phyloP scores from a whole-genome alignment of 2,329 filamentous ascomycete species.

The Penicillium aurantiogriseum region DNA sequence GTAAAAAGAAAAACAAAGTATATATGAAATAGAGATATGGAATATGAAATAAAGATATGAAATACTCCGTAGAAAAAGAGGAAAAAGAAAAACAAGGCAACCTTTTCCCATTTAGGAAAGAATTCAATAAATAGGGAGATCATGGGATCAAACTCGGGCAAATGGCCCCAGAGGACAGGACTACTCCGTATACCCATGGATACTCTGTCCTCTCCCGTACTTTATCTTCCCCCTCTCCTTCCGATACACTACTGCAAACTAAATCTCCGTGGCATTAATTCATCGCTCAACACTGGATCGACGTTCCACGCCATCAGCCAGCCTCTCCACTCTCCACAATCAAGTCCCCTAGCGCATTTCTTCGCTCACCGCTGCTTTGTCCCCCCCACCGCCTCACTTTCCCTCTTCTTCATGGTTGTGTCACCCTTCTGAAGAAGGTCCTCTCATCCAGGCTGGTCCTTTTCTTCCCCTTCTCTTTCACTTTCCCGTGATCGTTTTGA shows the following conservation, averaged over 20 bases:
- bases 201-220: background rate
- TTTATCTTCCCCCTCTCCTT: background rate
- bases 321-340: slow-evolving; percentile 29
- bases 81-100: background rate
- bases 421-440: slow-evolving; percentile 28
- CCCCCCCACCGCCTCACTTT: slow-evolving; percentile 42
- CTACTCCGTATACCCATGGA: no score
- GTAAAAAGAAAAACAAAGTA: no score
- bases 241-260: background rate
- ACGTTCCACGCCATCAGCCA: slow-evolving; percentile 3
- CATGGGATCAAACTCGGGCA: background rate
- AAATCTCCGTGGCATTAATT: slow-evolving; percentile 1
- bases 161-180: background rate
- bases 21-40: background rate
- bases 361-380: slow-evolving; percentile 46
- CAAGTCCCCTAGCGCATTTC: slow-evolving; percentile 40
- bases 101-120: slow-evolving; percentile 3
- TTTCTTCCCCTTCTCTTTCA: slow-evolving; percentile 28
- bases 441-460: slow-evolving; percentile 34
- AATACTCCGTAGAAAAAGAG: background rate
- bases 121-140: slow-evolving; percentile 5
- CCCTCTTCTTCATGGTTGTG: slow-evolving; percentile 25
- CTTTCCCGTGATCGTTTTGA: slow-evolving; percentile 32
- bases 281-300: background rate
- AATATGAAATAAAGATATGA: background rate